Evolutionary conservation across 1,284 basidiomycete species (phyloP).

Genomic region (Cryptococcus sp.): DNA sequence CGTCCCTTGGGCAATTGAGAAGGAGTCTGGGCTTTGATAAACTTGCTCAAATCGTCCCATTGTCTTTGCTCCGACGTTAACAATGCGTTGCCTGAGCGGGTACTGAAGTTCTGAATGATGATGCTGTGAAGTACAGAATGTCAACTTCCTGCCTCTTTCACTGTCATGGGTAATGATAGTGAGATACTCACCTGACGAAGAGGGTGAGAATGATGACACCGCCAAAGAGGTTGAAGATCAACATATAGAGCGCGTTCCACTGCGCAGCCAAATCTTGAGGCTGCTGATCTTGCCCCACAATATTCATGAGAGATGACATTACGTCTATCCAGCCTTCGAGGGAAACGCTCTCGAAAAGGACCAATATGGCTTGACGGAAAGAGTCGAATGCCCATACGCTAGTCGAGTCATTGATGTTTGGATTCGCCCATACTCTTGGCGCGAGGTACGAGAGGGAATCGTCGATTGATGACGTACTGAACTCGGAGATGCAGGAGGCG

Average conservation of each 20-base stretch:
- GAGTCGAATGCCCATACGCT: constrained; percentile 90
- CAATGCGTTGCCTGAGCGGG: constrained; percentile 78
- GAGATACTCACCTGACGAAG: constrained; percentile 70
- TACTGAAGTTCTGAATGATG: constrained; percentile 92
- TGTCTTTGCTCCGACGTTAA: constrained; percentile 86
- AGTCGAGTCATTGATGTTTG: constrained; percentile 56
- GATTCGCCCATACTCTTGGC: constrained; percentile 87
- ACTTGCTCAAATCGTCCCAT: constrained; percentile 91
- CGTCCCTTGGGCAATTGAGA: constrained; percentile 59
- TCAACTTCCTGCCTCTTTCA: neutral
- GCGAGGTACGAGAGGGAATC: constrained; percentile 67
- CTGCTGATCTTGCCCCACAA: constrained; percentile 69
- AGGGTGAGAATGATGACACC: constrained; percentile 86
- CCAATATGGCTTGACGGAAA: constrained; percentile 81
- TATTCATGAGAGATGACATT: constrained; percentile 77
- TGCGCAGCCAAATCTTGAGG: constrained; percentile 71
- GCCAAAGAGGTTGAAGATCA: constrained; percentile 91
- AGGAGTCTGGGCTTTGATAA: constrained; percentile 84
- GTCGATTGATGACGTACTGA: constrained; percentile 54
- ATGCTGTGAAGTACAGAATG: constrained; percentile 56
- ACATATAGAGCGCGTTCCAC: constrained; percentile 85
- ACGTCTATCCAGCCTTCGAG: constrained; percentile 96
- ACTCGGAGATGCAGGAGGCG: constrained; percentile 75
- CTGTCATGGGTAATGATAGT: neutral
- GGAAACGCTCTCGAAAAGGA: constrained; percentile 95